Conservation (phyloP, 106 monocot species). For the Allium fistulosum region DNA sequence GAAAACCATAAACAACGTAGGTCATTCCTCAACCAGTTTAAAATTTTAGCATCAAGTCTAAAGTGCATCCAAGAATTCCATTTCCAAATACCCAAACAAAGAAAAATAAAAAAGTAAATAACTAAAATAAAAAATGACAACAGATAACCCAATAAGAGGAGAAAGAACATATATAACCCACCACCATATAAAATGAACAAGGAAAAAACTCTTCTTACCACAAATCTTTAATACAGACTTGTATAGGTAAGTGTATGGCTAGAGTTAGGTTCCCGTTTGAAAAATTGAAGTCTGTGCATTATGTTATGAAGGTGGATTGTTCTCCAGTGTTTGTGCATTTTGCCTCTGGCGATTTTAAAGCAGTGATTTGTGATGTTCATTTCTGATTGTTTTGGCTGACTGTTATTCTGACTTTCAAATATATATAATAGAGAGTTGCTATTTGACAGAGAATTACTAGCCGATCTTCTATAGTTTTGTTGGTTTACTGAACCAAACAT, state of each 20-base stretch:
- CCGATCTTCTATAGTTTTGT: no score
- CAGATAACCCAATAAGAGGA: background rate
- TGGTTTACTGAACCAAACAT: no score
- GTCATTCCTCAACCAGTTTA: no score
- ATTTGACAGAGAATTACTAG: no score
- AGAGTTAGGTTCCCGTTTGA: slow-evolving; percentile 60
- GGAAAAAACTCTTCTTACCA: background rate
- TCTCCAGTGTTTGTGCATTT: slow-evolving; percentile 46
- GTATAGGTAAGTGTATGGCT: slow-evolving; percentile 38
- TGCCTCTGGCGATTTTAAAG: slow-evolving; percentile 25
- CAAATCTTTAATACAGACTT: slow-evolving; percentile 12
- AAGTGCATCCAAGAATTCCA: slow-evolving; percentile 9
- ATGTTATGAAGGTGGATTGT: slow-evolving; percentile 48
- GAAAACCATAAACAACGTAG: no score
- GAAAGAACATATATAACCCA: background rate
- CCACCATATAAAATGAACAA: no score
- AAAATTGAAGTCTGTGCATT: slow-evolving; percentile 43
- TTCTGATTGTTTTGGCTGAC: slow-evolving; percentile 16
- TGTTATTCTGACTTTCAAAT: no score
- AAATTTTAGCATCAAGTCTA: background rate
- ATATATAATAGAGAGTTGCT: no score
- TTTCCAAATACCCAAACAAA: background rate
- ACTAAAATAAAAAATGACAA: background rate
- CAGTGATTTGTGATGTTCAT: slow-evolving; percentile 56
- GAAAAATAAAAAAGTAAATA: no score